A percentile compares a stretch with the other conserved stretches of the same genome.
Conservation (phyloP, 257 asterid genomes). For the Solanum phureja region DNA sequence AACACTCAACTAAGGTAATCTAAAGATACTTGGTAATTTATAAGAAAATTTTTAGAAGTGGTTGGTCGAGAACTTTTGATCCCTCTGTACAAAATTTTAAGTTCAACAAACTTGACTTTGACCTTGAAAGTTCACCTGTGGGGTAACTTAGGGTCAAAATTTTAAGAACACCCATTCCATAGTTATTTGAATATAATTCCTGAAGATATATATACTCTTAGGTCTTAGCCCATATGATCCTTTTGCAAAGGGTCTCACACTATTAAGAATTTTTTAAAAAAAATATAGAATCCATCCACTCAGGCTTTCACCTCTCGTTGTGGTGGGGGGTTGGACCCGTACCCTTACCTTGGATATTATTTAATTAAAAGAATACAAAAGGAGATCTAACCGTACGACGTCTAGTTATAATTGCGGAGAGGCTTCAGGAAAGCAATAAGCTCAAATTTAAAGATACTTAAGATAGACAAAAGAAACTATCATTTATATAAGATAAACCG, state of each 20-base stretch:
- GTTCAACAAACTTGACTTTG: not conserved
- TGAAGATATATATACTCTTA: not conserved
- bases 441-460: no score
- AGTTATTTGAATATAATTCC: not conserved
- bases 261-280: rapidly evolving
- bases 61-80: not conserved
- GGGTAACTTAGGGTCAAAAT: not conserved
- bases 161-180: not conserved
- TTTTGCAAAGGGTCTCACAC: not conserved
- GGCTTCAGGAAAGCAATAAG: no score
- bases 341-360: not conserved
- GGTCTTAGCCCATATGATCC: not conserved
- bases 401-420: no score
- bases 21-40: not conserved
- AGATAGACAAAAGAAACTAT: not conserved
- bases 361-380: no score
- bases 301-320: not conserved
- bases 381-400: rapidly evolving
- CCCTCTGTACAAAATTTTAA: not conserved
- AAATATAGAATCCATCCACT: not conserved
- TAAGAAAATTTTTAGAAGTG: not conserved
- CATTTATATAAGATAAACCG: not conserved
- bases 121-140: not conserved
- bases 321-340: no score
- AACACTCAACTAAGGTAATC: not conserved